Base-by-base conservation (phyloP, 495 filamentous ascomycete genomes). In the Neurospora cerealis region DNA sequence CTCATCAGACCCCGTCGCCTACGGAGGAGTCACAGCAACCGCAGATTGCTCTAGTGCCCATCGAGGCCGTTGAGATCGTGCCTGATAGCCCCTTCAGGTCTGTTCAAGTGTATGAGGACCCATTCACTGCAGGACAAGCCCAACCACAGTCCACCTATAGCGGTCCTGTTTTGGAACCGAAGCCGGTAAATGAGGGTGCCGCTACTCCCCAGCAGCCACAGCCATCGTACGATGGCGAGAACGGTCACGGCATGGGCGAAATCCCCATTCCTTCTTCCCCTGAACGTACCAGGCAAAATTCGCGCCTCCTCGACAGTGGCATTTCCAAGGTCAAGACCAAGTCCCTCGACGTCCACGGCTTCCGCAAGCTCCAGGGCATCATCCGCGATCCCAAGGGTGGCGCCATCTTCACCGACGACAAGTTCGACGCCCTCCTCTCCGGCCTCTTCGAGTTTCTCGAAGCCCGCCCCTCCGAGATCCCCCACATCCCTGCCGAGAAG, bases 311-410 rank as follows among this genome's bases (percentile, higher is more conserved):
- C 3, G 87, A 88, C 44, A 96, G 92, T 75, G 93, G 92, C 69
- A 93, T 96, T 75, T 84, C 87, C 28, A 91, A 92, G 39, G 89
- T 97, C 71, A 88, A 87, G 41, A 87, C 88, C 11, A 86, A 88
- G 74, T 88, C 88, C 8, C 87, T 97, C 42, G 94, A 97, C 77
- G 92, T 93, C 6, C 92, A 94, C 75, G 93, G 92, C 71, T 97
- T 97, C 83, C 90, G 95, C 70, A 94, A 96, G 74, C 82, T 98
- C 11, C 95, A 96, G 80, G 87, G 89, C 36, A 87, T 97, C 73
- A 91, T 95, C 75, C 89, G 91, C 71, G 90, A 90, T 74, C 90
- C 90, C 74, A 89, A 89, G 73, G 54, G 54, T 3, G 54, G 28
- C 28, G 77, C 86, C 15, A 78, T 81, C 9, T 84, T 89, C 44